Percentiles rank a stretch among this genome's conserved stretches.
phyloP scores from a whole-genome alignment of 1,284 basidiomycete species.

The Sporisorium graminicola region DNA sequence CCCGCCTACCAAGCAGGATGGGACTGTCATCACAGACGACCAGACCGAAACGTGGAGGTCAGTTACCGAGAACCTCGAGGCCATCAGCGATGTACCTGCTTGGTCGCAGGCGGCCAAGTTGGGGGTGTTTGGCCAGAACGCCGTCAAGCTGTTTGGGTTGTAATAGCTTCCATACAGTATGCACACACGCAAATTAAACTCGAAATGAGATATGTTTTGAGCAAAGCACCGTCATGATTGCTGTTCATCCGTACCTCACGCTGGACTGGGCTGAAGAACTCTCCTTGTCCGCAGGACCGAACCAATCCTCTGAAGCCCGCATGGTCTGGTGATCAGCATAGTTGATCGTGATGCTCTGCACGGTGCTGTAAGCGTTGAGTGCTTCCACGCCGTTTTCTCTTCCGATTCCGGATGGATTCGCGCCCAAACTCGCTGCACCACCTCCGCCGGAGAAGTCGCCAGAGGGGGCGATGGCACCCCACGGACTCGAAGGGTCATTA shows the following conservation, averaged over 20 bases:
- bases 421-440: conserved; percentile 9
- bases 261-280: neutral
- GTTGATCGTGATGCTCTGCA: conserved; percentile 36
- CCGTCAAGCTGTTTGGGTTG: conserved; percentile 26
- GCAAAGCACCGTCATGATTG: too few species aligned
- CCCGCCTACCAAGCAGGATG: conserved; percentile 76
- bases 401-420: conserved; percentile 29
- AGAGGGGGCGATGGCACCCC: conserved; percentile 75
- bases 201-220: neutral
- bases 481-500: conserved; percentile 86
- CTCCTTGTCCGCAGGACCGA: conserved; percentile 10
- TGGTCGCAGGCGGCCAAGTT: conserved; percentile 24
- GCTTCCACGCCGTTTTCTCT: conserved; percentile 45
- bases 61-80: conserved; percentile 83
- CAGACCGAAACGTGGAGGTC: conserved; percentile 76
- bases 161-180: neutral
- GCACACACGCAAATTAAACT: neutral
- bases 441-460: conserved; percentile 6
- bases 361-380: conserved; percentile 28
- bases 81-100: conserved; percentile 75
- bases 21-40: conserved; percentile 64
- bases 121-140: conserved; percentile 26
- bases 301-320: conserved; percentile 32
- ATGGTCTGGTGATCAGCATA: conserved; percentile 22
- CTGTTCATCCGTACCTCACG: conserved; percentile 23